These are phyloP conservation scores for Capsaspora owczarzaki DNA, from an alignment of 78 protist genomes.

Conservation along the genomic window DNA sequence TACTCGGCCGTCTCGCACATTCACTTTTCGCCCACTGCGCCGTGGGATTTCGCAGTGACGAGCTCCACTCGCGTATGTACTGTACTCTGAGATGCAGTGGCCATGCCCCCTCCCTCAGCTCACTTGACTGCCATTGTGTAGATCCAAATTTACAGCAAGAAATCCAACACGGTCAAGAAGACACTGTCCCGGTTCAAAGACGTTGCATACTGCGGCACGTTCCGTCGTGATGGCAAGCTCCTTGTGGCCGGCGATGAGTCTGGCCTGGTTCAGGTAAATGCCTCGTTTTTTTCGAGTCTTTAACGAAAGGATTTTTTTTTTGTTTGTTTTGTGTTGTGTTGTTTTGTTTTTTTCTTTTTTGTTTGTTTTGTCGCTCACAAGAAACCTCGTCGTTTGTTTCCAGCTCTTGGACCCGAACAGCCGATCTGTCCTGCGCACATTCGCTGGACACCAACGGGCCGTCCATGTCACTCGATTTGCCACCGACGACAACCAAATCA, in stretches of 20 bases:
- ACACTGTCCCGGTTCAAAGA: slow-evolving; percentile 25
- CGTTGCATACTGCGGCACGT: neutral
- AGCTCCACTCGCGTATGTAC: slow-evolving; percentile 5
- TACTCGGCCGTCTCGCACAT: slow-evolving; percentile 4
- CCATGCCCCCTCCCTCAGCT: neutral
- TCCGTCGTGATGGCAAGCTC: slow-evolving; percentile 33
- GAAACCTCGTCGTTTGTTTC: too few species aligned
- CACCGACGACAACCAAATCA: neutral
- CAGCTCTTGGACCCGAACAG: neutral
- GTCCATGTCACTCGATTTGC: neutral
- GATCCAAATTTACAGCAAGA: slow-evolving; percentile 13
- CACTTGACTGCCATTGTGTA: neutral
- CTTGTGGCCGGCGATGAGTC: slow-evolving; percentile 30
- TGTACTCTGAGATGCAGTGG: neutral
- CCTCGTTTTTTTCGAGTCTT: neutral
- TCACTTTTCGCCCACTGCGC: slow-evolving; percentile 16
- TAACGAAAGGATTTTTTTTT: neutral
- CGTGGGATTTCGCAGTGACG: slow-evolving; percentile 24
- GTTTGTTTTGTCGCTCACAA: too few species aligned
- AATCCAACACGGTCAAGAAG: slow-evolving; percentile 17
- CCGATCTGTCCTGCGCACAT: neutral
- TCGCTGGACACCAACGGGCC: slow-evolving; percentile 6
- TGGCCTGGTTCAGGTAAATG: neutral
- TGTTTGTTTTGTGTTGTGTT: neutral
- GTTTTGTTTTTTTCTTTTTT: neutral